phyloP scores from a whole-genome alignment of 2,329 filamentous ascomycete species.

The Aureobasidium leucospermi region DNA sequence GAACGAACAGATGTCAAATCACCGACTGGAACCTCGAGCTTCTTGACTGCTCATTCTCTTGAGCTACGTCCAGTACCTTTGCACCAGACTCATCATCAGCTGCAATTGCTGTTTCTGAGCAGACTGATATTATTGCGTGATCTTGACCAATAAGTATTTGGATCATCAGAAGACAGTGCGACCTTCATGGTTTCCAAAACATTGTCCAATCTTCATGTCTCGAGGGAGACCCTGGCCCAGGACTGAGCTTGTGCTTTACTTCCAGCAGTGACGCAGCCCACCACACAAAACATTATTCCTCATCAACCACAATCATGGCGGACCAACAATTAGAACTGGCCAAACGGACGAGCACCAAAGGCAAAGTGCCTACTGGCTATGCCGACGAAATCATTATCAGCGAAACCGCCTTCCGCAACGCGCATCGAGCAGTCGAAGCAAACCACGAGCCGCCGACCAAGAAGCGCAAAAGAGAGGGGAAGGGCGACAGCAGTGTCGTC shows the following conservation, averaged over 20 bases:
- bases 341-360: conserved; percentile 29
- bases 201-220: too few species aligned
- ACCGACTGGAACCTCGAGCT: too few species aligned
- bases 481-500: conserved; percentile 74
- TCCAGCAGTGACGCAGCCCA: neutral
- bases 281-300: neutral
- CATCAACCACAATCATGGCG: neutral
- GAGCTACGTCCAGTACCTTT: too few species aligned
- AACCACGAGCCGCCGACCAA: conserved; percentile 55
- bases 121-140: too few species aligned
- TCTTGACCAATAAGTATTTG: too few species aligned
- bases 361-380: conserved; percentile 60
- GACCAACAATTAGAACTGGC: conserved; percentile 15
- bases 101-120: too few species aligned
- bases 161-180: too few species aligned
- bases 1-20: too few species aligned
- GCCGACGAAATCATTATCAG: conserved; percentile 85
- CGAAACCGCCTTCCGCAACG: conserved; percentile 80
- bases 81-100: too few species aligned
- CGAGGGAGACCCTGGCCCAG: too few species aligned
- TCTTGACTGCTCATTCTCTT: too few species aligned
- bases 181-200: too few species aligned
- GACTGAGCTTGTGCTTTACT: neutral
- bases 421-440: conserved; percentile 69
- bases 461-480: conserved; percentile 72